Evolutionary conservation across 768 basidiomycete species (phyloP).

Genomic region (Dentipellis fragilis): DNA sequence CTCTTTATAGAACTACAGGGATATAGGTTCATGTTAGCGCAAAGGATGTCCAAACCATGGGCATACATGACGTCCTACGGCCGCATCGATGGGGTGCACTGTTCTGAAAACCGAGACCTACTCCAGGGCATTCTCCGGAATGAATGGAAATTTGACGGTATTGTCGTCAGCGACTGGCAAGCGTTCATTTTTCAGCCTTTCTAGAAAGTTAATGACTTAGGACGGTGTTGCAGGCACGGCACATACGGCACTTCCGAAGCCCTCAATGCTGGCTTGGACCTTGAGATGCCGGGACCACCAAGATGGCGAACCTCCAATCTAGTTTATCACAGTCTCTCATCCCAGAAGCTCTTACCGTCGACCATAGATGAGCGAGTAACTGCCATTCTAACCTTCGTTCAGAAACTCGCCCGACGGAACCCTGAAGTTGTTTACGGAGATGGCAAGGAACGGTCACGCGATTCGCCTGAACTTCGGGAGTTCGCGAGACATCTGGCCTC

Average conservation of each 20-base stretch:
- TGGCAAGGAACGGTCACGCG: constrained; percentile 44
- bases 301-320: constrained; percentile 29
- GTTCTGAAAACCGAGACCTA: constrained; percentile 31
- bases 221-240: constrained; percentile 24
- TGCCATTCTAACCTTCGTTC: constrained; percentile 45
- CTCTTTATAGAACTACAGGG: background rate
- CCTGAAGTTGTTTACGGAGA: constrained; percentile 56
- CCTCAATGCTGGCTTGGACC: constrained; percentile 37
- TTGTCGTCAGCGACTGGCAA: constrained; percentile 40
- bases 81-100: constrained; percentile 33
- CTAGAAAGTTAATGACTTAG: background rate
- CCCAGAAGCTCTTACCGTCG: constrained; percentile 38
- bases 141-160: constrained; percentile 40
- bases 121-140: constrained; percentile 33
- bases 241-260: constrained; percentile 31
- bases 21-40: constrained; percentile 56
- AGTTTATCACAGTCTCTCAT: constrained; percentile 28
- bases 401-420: constrained; percentile 43
- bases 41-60: constrained; percentile 48
- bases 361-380: constrained; percentile 42
- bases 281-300: constrained; percentile 38
- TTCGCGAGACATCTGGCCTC: constrained; percentile 50
- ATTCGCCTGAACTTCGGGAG: constrained; percentile 37
- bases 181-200: background rate
- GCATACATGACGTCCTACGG: constrained; percentile 60